These are phyloP conservation scores for Globisporangium carolinianum DNA, from an alignment of 352 stramenopile species.

Conservation along the genomic window DNA sequence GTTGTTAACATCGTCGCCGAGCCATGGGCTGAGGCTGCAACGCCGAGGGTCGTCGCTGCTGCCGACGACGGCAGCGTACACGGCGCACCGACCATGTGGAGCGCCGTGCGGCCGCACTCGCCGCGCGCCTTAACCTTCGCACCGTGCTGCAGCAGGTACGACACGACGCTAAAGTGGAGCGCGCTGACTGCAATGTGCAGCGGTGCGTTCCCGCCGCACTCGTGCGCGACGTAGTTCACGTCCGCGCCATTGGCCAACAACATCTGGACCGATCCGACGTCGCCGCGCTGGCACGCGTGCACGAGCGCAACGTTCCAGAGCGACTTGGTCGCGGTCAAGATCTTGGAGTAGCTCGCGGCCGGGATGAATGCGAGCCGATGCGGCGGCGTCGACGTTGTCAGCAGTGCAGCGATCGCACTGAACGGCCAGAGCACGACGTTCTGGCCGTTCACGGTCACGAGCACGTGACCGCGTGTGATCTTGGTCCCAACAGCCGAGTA, in stretches of 20 bases:
- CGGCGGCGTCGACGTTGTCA: constrained; percentile 60
- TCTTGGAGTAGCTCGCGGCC: constrained; percentile 83
- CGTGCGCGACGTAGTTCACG: constrained; percentile 83
- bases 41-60: constrained; percentile 20
- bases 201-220: constrained; percentile 73
- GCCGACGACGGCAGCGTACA: constrained; percentile 53
- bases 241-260: constrained; percentile 80
- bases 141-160: constrained; percentile 81
- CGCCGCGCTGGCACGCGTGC: constrained; percentile 78
- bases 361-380: constrained; percentile 82
- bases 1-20: constrained; percentile 13
- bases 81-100: constrained; percentile 75
- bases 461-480: constrained; percentile 68
- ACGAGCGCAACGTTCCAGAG: constrained; percentile 87
- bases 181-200: constrained; percentile 75
- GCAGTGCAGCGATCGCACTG: constrained; percentile 51
- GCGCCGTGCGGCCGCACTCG: constrained; percentile 54
- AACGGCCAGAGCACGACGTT: constrained; percentile 86
- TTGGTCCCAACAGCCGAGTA: constrained; percentile 65
- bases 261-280: constrained; percentile 85
- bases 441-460: constrained; percentile 82
- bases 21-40: neutral
- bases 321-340: constrained; percentile 81
- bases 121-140: constrained; percentile 72
- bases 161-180: constrained; percentile 82